Percentiles rank a stretch among this genome's conserved stretches.
phyloP scores from a whole-genome alignment of 108 stramenopile genomes.

The Discostella pseudostelligera region DNA sequence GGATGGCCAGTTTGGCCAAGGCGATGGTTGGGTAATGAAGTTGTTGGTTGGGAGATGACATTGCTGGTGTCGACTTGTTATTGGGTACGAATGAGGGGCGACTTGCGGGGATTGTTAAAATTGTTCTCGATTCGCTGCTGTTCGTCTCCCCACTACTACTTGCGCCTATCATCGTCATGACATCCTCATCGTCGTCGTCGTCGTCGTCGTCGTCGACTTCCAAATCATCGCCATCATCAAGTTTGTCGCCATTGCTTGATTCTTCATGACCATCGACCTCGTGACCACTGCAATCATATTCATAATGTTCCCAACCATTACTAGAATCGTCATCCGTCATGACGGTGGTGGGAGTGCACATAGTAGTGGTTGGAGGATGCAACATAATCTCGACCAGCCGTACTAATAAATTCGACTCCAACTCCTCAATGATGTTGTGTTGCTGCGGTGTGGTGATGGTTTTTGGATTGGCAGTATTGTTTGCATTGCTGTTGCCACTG shows the following conservation, averaged over 20 bases:
- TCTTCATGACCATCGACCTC: too few species aligned
- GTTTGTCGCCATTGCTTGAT: too few species aligned
- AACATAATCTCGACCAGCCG: slow-evolving; percentile 41
- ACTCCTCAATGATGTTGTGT: slow-evolving; percentile 35
- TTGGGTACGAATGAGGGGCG: too few species aligned
- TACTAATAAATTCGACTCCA: slow-evolving; percentile 21
- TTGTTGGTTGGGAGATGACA: background rate
- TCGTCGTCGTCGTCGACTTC: background rate
- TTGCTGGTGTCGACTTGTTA: background rate
- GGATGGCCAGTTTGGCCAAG: slow-evolving; percentile 20
- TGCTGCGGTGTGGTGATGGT: background rate
- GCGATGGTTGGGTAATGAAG: slow-evolving; percentile 16
- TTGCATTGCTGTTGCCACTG: background rate
- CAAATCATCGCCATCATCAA: background rate
- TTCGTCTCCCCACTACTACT: background rate
- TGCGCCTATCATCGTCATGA: background rate
- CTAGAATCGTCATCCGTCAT: too few species aligned
- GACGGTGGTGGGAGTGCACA: background rate
- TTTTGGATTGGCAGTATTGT: background rate
- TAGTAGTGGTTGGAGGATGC: slow-evolving; percentile 22
- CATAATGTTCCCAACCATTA: slow-evolving; percentile 1
- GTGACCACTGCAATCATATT: too few species aligned
- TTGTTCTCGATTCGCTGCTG: background rate
- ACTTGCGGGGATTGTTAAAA: background rate
- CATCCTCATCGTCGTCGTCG: background rate